phyloP scores from a whole-genome alignment of 768 basidiomycete species.

The Suillus hirtellus region DNA sequence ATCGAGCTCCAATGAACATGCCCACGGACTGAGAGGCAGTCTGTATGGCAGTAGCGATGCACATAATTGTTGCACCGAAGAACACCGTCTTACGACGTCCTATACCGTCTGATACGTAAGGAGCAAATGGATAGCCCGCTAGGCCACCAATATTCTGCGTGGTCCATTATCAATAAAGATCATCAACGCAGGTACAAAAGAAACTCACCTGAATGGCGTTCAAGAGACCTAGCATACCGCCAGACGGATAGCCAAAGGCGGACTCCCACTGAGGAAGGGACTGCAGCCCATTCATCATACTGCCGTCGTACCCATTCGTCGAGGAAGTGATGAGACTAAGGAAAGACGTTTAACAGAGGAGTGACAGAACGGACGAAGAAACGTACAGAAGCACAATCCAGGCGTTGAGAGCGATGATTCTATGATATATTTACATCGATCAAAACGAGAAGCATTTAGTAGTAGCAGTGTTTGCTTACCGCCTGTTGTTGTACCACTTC shows the following conservation, averaged over 20 bases:
- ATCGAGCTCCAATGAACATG: conserved; percentile 83
- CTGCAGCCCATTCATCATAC: conserved; percentile 82
- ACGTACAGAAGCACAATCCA: conserved; percentile 71
- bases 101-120: conserved; percentile 70
- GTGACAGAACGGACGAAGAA: not conserved
- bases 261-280: conserved; percentile 60
- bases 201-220: conserved; percentile 68
- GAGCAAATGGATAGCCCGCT: conserved; percentile 68
- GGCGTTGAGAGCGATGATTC: conserved; percentile 61
- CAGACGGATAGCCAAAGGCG: conserved; percentile 61
- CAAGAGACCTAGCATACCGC: conserved; percentile 62
- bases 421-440: conserved; percentile 23
- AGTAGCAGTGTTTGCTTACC: conserved; percentile 39
- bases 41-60: conserved; percentile 65
- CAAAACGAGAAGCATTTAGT: not conserved
- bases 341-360: conserved; percentile 8
- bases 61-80: conserved; percentile 72
- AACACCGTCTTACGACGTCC: conserved; percentile 69
- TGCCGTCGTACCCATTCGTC: conserved; percentile 75
- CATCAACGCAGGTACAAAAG: not conserved
- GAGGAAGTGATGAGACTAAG: conserved; percentile 71
- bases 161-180: not conserved
- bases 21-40: conserved; percentile 69
- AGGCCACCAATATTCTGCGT: conserved; percentile 67
- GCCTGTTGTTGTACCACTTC: conserved; percentile 77